Percentiles rank a stretch among this genome's conserved stretches.
These are phyloP conservation scores for Saksenaea oblongispora DNA, from an alignment of 371 early-diverging fungal genomes.

Conservation along the genomic window DNA sequence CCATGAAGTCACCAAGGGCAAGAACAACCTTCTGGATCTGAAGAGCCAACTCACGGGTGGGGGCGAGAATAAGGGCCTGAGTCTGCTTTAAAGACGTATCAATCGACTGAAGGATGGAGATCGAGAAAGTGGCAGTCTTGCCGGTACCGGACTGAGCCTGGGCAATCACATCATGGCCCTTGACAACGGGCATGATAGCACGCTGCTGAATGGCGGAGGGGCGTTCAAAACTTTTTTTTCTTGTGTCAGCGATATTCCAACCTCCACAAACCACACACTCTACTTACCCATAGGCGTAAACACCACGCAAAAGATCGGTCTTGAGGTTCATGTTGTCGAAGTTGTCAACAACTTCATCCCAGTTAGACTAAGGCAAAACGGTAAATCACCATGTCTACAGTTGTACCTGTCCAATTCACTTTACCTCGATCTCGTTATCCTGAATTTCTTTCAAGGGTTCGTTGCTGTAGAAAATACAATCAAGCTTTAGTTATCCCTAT, in stretches of 20 bases:
- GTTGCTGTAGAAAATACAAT: constrained; percentile 11
- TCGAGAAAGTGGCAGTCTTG: constrained; percentile 96
- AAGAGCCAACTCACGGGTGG: constrained; percentile 92
- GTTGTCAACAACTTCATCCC: constrained; percentile 75
- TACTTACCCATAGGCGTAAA: constrained; percentile 84
- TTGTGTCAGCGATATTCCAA: neutral
- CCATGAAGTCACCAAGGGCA: constrained; percentile 85
- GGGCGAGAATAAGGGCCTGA: constrained; percentile 90
- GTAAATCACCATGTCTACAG: neutral
- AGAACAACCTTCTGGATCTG: constrained; percentile 88
- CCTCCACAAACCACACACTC: neutral
- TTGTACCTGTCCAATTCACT: neutral
- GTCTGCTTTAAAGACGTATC: constrained; percentile 70
- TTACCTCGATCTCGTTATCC: constrained; percentile 31
- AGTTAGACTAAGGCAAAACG: constrained; percentile 60
- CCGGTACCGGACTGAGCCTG: constrained; percentile 98
- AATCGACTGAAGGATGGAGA: constrained; percentile 88
- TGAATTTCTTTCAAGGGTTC: constrained; percentile 32
- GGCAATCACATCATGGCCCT: constrained; percentile 89
- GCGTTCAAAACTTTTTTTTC: constrained; percentile 70
- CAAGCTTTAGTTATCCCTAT: neutral
- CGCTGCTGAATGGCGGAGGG: constrained; percentile 93
- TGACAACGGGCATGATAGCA: constrained; percentile 86
- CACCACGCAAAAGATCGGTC: constrained; percentile 84
- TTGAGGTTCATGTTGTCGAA: constrained; percentile 87